Evolutionary conservation across 2,329 filamentous ascomycete species (phyloP), one percentile per base, ranked within the genome.

Genomic region (Colletotrichum sp.): DNA sequence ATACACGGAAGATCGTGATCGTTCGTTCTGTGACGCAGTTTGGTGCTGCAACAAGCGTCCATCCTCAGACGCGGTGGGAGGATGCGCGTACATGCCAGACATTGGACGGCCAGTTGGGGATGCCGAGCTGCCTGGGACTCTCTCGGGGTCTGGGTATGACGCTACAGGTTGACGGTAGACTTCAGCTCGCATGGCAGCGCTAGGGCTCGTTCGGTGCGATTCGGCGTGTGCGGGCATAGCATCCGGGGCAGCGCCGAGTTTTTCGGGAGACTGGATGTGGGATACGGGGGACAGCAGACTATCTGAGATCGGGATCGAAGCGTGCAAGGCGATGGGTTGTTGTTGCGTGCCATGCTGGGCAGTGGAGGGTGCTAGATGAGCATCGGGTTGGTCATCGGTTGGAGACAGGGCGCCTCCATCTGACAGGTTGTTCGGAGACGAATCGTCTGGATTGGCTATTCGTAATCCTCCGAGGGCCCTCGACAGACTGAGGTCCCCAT

Each of bases 401-500:
- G 70, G 83, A 79, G 66, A 60, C 18, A 70, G 83, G 78, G 74
- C 80, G 83, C 48, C 64, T 34, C 15, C 43, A 48, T 75, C 58
- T 67, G 62, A 62, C 12, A 18, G 26, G 34, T 67, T 71, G 38
- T 28, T 71, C 60, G 72, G 21, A 48, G 76, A 68, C 62, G 82
- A 82, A 60, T 83, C 84, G 78, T 98, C 96, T 71, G 96, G 96
- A 85, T 98, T 99, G 81, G 97, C 96, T 85, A 99, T 98, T 84
- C 96, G 95, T 85, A 99, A 89, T 81, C 96, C 96, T 82, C 97
- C 97, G 82, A 98, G 91, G 82, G 95, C 95, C 87, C 96, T 94
- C 83, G 96, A 97, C 79, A 98, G 92, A 86, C 95, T 98, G 84
- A 98, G 88, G 88, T 98, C 96, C 85, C 95, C 95, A 87, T 96